Evolutionary conservation across 805 yeast genomes (phyloP), one percentile per base, ranked within the genome.

Genomic region (Pichia nakasei): DNA sequence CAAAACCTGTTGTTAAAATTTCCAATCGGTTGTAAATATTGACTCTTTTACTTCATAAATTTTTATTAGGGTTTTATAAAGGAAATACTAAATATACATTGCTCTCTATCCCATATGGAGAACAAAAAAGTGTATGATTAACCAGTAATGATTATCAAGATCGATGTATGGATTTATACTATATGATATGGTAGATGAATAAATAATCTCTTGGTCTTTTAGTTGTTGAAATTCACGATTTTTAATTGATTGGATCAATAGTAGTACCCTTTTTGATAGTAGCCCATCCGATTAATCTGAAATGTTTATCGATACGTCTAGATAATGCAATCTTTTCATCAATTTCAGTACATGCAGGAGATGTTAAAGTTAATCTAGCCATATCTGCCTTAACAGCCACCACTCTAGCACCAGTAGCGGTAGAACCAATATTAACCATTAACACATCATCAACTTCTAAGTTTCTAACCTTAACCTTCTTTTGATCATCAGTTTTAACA

Each of bases 251-350:
- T 55, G 93, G 93, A 61, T 85, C 94, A 63, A 85, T 75, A 46
- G 89, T 82, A 48, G 89, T 82, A 69, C 96, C 96, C 69, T 85
- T 87, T 70, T 85, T 85, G 65, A 89, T 91, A 41, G 96, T 88
- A 57, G 98, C 99, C 99, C 99, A 93, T 59, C 99, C 99, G 70
- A 93, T 93, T 65, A 93, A 76, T 77, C 99, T 93, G 96, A 97
- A 93, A 68, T 93, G 99, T 79, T 91, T 91, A 65, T 93, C 99
- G 58, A 93, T 93, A 78, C 98, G 89, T 77, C 99, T 85, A 37
- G 97, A 88, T 61, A 93, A 73, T 34, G 99, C 99, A 66, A 93
- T 91, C 82, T 93, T 91, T 73, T 93, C 99, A 55, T 94, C 86
- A 41, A 91, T 76, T 73, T 91, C 97, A 33, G 99, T 91, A 80